phyloP scores from a whole-genome alignment of 2,329 filamentous ascomycete genomes.

The Ophiocordyceps camponoti-leonardi region DNA sequence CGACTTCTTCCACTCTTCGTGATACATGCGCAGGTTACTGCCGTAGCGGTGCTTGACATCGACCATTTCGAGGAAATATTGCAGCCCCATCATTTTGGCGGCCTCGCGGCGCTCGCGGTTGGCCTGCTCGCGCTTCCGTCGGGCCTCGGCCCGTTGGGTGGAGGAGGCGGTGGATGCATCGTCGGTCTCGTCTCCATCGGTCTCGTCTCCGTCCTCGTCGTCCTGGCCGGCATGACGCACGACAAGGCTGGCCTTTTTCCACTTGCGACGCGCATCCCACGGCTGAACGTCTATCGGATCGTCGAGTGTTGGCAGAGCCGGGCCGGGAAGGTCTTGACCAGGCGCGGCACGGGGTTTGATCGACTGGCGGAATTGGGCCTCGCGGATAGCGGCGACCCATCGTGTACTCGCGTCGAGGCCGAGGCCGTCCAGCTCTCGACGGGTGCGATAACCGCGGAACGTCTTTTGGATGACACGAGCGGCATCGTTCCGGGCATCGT shows the following conservation, averaged over 20 bases:
- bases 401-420: constrained; percentile 51
- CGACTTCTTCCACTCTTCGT: constrained; percentile 64
- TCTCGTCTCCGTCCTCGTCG: constrained; percentile 40
- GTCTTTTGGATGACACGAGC: constrained; percentile 48
- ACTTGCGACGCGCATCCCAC: constrained; percentile 43
- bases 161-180: constrained; percentile 9
- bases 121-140: constrained; percentile 25
- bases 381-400: constrained; percentile 51
- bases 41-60: constrained; percentile 79
- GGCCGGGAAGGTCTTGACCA: constrained; percentile 2
- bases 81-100: constrained; percentile 66
- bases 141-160: constrained; percentile 20
- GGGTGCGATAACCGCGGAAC: constrained; percentile 60
- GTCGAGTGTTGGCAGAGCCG: constrained; percentile 3
- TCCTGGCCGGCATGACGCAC: constrained; percentile 57
- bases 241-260: constrained; percentile 57
- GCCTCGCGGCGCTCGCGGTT: constrained; percentile 43
- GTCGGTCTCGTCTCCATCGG: constrained; percentile 27
- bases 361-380: constrained; percentile 35
- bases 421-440: constrained; percentile 53
- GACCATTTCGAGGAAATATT: constrained; percentile 77
- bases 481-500: constrained; percentile 20
- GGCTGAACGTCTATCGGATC: constrained; percentile 6
- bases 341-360: constrained; percentile 24
- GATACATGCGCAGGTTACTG: constrained; percentile 64